Base-by-base conservation (phyloP, 352 stramenopile genomes). In the Phytophthora citrophthora region DNA sequence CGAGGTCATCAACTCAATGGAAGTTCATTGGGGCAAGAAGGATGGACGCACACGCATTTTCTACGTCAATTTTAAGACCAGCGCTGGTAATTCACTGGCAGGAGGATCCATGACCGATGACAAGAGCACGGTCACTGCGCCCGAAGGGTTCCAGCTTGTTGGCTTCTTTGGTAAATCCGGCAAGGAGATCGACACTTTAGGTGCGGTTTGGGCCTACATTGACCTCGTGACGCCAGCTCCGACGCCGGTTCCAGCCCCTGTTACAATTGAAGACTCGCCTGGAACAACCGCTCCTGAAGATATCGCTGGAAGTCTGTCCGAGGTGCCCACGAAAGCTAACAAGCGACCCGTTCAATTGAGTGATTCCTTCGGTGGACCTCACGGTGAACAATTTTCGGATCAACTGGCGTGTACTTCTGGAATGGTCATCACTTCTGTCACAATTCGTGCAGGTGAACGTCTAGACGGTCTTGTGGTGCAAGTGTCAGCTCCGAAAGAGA, bases 301-400 rank as follows among this genome's bases (percentile, higher is more conserved):
- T 34, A 63, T 68, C 16, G 60, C 60, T 4, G 60, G 60, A 20
- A 68, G 60, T 52, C 16, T 68, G 52, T 68, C 60, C 7, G 60
- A 68, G 20, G 38, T 68, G 8, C 26, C 16, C 4, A 63, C 36
- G 2, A 63, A 62, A 16, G 34, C n/a, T 1, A 68, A 68, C 36
- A 63, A 57, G 12, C 54, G 60, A 5, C 23, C 60, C 15, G 60
- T 68, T 9, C 60, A 70, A 46, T 50, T 79, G 34, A 85, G 73
- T 49, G 67, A 66, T 7, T 62, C 72, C 10, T 75, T 76, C 11
- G 77, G 77, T 40, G 77, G 74, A 0, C 71, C 77, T 5, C 71
- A 83, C n/a, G 74, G 74, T 34, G 64, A 61, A 12, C 61, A 71
- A 27, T 86, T 74, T 41, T 81, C 77, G 6, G 74, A 76, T 31